A percentile compares a stretch with the other conserved stretches of the same genome.
phyloP scores from a whole-genome alignment of 2,329 filamentous ascomycete genomes.

The Ambrosiella beaveri region DNA sequence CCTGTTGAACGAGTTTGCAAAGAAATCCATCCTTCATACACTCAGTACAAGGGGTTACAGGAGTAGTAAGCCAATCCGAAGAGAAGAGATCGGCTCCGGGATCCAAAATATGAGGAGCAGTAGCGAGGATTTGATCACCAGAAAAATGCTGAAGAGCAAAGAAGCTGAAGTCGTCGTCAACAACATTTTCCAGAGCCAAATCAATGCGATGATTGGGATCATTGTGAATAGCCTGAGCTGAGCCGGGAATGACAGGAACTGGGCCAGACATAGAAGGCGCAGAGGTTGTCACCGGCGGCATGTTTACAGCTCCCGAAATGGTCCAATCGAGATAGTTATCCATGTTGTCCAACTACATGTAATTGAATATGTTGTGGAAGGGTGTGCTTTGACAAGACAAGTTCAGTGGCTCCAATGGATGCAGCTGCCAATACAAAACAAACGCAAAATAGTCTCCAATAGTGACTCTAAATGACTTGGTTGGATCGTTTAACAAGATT shows the following conservation, averaged over 20 bases:
- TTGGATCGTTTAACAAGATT: too few relatives aligned
- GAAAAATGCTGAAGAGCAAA: slow-evolving; percentile 41
- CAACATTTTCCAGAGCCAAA: slow-evolving; percentile 36
- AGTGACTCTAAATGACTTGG: too few relatives aligned
- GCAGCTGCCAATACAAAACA: too few relatives aligned
- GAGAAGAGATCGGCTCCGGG: slow-evolving; percentile 13
- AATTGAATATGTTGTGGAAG: background rate
- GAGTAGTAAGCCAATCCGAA: slow-evolving; percentile 23
- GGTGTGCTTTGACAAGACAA: background rate
- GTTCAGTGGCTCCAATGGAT: too few relatives aligned
- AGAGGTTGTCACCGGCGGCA: background rate
- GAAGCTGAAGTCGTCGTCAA: slow-evolving; percentile 43
- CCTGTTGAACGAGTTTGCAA: slow-evolving; percentile 44
- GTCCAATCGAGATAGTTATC: background rate
- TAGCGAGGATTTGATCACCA: slow-evolving; percentile 23
- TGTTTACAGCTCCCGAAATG: background rate
- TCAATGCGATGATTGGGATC: slow-evolving; percentile 28
- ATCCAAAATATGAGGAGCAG: slow-evolving; percentile 9
- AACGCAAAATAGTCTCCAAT: too few relatives aligned
- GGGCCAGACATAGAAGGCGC: background rate
- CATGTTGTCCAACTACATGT: background rate
- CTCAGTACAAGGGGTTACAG: slow-evolving; percentile 32
- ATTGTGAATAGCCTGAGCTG: slow-evolving; percentile 20
- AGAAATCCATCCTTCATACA: slow-evolving; percentile 36
- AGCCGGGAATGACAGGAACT: background rate